Conservation (phyloP, 306 rosid species). For the Astragalus glycyphyllos region DNA sequence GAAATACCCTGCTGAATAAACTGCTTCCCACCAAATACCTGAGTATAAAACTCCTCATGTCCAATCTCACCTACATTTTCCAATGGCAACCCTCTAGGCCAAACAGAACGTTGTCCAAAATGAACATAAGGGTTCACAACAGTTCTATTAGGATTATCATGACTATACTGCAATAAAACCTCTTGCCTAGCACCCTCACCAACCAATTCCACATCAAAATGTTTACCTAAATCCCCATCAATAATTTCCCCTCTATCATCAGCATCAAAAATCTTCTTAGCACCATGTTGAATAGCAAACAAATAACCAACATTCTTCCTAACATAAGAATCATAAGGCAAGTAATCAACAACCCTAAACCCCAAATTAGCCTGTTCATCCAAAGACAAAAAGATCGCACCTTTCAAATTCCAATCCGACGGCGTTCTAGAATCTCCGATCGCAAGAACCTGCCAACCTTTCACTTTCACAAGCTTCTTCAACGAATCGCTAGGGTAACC, state of each 20-base stretch:
- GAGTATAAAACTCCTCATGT: slow-evolving; percentile 90
- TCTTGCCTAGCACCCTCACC: slow-evolving; percentile 93
- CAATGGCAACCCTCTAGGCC: slow-evolving; percentile 98
- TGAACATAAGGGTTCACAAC: slow-evolving; percentile 89
- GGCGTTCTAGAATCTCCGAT: slow-evolving; percentile 83
- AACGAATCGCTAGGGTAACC: slow-evolving; percentile 77
- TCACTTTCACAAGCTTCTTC: slow-evolving; percentile 65
- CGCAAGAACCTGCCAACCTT: slow-evolving; percentile 95
- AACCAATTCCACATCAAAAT: slow-evolving; percentile 82
- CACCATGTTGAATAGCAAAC: slow-evolving; percentile 96
- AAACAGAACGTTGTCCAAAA: slow-evolving; percentile 95
- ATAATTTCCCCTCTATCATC: slow-evolving; percentile 95
- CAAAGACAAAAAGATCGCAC: slow-evolving; percentile 85
- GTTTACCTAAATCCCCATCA: slow-evolving; percentile 86
- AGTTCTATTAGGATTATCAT: slow-evolving; percentile 83
- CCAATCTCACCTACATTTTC: slow-evolving; percentile 88
- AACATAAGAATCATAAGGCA: slow-evolving; percentile 90
- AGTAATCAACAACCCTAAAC: slow-evolving; percentile 78
- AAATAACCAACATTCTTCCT: slow-evolving; percentile 92
- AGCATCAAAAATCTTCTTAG: slow-evolving; percentile 88
- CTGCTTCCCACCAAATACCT: slow-evolving; percentile 91
- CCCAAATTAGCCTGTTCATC: slow-evolving; percentile 83
- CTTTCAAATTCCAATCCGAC: slow-evolving; percentile 86
- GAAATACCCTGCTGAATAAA: slow-evolving; percentile 94
- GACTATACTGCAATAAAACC: slow-evolving; percentile 80